Evolutionary conservation across 805 yeast genomes (phyloP).

Genomic region (Candida vartiovaarae): DNA sequence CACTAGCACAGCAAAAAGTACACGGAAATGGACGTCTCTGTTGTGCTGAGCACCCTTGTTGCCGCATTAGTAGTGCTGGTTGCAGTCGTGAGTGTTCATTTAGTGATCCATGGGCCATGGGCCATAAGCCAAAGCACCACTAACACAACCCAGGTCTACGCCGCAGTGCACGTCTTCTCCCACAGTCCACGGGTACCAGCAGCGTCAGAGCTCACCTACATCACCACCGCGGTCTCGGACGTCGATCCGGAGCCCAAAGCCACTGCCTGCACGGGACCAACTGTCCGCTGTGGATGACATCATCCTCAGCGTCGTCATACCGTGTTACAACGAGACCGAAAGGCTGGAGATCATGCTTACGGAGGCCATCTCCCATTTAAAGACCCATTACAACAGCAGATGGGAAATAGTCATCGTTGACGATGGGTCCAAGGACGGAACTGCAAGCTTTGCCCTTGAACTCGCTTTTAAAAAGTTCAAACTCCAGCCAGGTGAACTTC

Average conservation of each 20-base stretch:
- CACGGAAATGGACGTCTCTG: too few relatives aligned
- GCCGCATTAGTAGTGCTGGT: too few relatives aligned
- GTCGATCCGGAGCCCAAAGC: slow-evolving; percentile 28
- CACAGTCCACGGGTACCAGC: slow-evolving; percentile 46
- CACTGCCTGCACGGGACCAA: slow-evolving; percentile 21
- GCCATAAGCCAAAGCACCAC: neutral
- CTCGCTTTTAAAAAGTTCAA: slow-evolving; percentile 40
- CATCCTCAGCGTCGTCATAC: slow-evolving; percentile 72
- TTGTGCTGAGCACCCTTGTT: too few relatives aligned
- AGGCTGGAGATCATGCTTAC: slow-evolving; percentile 67
- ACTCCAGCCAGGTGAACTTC: slow-evolving; percentile 49
- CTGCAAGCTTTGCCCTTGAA: slow-evolving; percentile 63
- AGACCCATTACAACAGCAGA: slow-evolving; percentile 27
- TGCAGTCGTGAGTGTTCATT: too few relatives aligned
- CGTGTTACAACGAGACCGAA: slow-evolving; percentile 84
- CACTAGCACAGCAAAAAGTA: too few relatives aligned
- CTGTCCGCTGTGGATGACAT: slow-evolving; percentile 28
- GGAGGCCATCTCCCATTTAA: slow-evolving; percentile 55
- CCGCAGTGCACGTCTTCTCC: neutral
- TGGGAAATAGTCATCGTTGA: slow-evolving; percentile 86
- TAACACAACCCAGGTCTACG: neutral
- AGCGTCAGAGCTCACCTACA: slow-evolving; percentile 45
- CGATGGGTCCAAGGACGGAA: slow-evolving; percentile 85
- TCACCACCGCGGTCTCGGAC: slow-evolving; percentile 36
- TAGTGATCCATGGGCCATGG: too few relatives aligned